These are phyloP conservation scores for Cicer chorassanicum DNA, from an alignment of 306 rosid species.

Conservation along the genomic window DNA sequence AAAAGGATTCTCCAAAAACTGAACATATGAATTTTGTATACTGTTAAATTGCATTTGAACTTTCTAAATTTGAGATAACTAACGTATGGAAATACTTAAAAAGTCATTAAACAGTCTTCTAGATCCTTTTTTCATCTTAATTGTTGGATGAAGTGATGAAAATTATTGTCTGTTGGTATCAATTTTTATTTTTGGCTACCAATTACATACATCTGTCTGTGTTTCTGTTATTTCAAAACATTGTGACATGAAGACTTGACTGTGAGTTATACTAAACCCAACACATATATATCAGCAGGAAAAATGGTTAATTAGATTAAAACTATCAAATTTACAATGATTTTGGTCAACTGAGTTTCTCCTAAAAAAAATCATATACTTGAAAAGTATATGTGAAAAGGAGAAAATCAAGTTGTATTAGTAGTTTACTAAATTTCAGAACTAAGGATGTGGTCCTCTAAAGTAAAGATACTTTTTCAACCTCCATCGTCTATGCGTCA, in stretches of 20 bases:
- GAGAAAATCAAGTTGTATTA: slow-evolving; percentile 42
- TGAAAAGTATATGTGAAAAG: slow-evolving; percentile 48
- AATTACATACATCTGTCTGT: not conserved
- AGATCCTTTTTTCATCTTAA: not conserved
- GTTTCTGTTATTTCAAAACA: not conserved
- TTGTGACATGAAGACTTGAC: slow-evolving; percentile 16
- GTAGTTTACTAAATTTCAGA: slow-evolving; percentile 33
- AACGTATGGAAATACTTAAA: not conserved
- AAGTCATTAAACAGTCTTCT: not conserved
- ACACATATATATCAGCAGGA: not conserved
- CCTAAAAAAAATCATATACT: slow-evolving; percentile 49
- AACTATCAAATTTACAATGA: slow-evolving; percentile 49
- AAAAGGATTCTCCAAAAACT: no score
- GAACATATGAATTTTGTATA: no score
- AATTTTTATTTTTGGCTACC: not conserved
- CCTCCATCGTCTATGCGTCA: slow-evolving; percentile 47
- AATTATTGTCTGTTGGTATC: not conserved
- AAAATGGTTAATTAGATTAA: slow-evolving; percentile 8
- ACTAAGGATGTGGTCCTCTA: slow-evolving; percentile 44
- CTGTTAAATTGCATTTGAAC: not conserved
- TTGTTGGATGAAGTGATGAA: not conserved
- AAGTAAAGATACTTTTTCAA: slow-evolving; percentile 61
- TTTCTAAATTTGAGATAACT: not conserved
- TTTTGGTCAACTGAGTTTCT: slow-evolving; percentile 33
- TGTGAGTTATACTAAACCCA: not conserved